Conservation (phyloP, 345 rosid genomes). For the Eucalyptus marginata region DNA sequence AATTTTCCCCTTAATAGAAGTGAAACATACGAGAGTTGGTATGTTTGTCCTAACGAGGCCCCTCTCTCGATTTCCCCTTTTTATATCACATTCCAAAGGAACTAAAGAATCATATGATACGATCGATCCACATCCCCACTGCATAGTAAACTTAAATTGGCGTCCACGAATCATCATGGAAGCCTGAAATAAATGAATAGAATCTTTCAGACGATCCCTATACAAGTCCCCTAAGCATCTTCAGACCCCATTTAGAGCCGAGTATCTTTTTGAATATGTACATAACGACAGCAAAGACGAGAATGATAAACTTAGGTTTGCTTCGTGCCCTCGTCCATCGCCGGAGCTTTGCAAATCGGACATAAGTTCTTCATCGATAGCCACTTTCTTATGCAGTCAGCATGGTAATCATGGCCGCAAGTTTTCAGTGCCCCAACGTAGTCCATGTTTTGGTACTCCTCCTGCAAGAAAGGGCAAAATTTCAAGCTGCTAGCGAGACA, state of each 20-base stretch:
- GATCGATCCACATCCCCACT: background rate
- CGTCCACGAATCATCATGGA: slow-evolving; percentile 3
- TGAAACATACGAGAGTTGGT: background rate
- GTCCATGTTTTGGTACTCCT: slow-evolving; percentile 57
- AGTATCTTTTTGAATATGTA: background rate
- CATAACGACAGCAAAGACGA: background rate
- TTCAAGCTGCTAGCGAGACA: background rate
- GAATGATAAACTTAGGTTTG: background rate
- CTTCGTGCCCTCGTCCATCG: slow-evolving; percentile 17
- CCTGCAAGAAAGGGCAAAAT: slow-evolving; percentile 23
- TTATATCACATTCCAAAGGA: background rate
- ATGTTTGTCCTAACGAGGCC: background rate
- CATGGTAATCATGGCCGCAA: slow-evolving; percentile 78
- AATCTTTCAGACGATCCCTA: background rate
- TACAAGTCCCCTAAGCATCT: slow-evolving; percentile 10
- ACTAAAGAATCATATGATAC: background rate
- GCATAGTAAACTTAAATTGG: background rate
- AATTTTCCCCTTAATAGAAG: background rate
- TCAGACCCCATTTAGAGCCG: background rate
- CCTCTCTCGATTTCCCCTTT: background rate
- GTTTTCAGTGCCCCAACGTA: slow-evolving; percentile 34
- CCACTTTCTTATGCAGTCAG: slow-evolving; percentile 73
- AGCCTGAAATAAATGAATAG: slow-evolving; percentile 16
- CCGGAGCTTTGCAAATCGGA: slow-evolving; percentile 81
- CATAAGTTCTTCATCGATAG: slow-evolving; percentile 73